These are phyloP conservation scores for Tricholoma hemisulphureum DNA, from an alignment of 768 basidiomycete genomes.

Conservation along the genomic window DNA sequence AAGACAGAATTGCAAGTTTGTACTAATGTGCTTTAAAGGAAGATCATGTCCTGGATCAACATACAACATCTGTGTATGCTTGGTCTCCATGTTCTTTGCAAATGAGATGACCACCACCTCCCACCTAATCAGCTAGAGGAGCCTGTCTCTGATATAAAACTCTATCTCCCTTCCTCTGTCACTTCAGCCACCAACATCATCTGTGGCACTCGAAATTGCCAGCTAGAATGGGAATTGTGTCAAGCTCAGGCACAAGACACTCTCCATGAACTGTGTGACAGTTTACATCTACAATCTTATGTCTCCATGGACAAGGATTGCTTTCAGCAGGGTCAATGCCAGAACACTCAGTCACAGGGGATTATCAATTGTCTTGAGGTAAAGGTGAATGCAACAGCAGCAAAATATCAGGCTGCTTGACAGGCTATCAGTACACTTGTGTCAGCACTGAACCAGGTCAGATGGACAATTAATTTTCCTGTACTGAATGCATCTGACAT, in stretches of 20 bases:
- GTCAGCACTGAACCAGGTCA: not conserved
- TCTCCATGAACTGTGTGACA: constrained; percentile 6
- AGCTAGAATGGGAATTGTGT: constrained; percentile 6
- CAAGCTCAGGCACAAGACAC: constrained; percentile 14
- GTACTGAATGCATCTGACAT: constrained; percentile 7
- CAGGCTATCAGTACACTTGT: constrained; percentile 1
- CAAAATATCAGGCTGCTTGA: not conserved
- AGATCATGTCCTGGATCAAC: constrained; percentile 1
- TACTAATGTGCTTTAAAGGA: not conserved
- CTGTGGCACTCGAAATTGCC: no score
- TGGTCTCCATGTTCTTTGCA: not conserved
- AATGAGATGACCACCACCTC: no score
- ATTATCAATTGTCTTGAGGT: constrained; percentile 2
- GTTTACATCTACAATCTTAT: constrained; percentile 8
- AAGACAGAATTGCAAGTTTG: not conserved
- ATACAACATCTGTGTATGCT: constrained; percentile 1
- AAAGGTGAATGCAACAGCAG: no score
- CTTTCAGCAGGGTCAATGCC: constrained; percentile 12
- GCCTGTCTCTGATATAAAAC: no score
- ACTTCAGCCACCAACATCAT: no score
- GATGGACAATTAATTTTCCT: constrained; percentile 3
- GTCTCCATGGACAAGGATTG: not conserved
- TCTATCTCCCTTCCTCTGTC: no score
- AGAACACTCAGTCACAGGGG: constrained; percentile 5
- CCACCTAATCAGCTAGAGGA: no score